Conservation (phyloP, 805 yeast genomes). For the Allodekkera sacchari region DNA sequence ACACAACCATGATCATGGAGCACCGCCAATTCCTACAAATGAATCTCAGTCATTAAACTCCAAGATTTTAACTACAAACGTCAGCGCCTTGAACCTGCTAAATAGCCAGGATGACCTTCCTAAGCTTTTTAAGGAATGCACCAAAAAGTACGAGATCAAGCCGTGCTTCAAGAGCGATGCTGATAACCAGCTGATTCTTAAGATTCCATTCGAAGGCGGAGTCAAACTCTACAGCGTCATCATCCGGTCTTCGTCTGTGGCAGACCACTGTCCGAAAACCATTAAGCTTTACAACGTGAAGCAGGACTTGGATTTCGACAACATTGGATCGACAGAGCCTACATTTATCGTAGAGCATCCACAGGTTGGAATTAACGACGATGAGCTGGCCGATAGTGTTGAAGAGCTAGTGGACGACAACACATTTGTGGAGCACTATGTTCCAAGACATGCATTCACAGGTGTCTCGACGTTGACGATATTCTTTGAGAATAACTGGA, state of each 20-base stretch:
- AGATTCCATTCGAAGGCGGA: conserved; percentile 71
- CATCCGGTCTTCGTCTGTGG: conserved; percentile 53
- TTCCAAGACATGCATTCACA: conserved; percentile 69
- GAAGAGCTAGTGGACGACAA: conserved; percentile 31
- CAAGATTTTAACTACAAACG: conserved; percentile 49
- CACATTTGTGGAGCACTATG: conserved; percentile 70
- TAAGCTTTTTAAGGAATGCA: conserved; percentile 45
- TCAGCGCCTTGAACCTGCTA: conserved; percentile 56
- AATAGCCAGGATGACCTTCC: conserved; percentile 41
- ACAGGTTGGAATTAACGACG: conserved; percentile 40
- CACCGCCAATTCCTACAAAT: conserved; percentile 64
- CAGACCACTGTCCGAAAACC: conserved; percentile 55
- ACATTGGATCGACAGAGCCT: conserved; percentile 39
- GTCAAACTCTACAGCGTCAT: conserved; percentile 71
- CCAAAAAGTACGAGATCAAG: conserved; percentile 38
- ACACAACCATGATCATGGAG: conserved; percentile 26
- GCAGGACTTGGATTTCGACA: conserved; percentile 64
- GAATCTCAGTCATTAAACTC: conserved; percentile 58
- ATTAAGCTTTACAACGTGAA: conserved; percentile 70
- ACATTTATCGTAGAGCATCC: conserved; percentile 57
- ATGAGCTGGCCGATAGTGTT: conserved; percentile 10
- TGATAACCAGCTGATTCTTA: conserved; percentile 71
- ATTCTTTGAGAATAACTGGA: conserved; percentile 60
- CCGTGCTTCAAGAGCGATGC: conserved; percentile 52
- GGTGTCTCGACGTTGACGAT: conserved; percentile 61